These are phyloP conservation scores for Entoloma clypeatum DNA, from an alignment of 1,284 basidiomycete genomes.

Conservation along the genomic window DNA sequence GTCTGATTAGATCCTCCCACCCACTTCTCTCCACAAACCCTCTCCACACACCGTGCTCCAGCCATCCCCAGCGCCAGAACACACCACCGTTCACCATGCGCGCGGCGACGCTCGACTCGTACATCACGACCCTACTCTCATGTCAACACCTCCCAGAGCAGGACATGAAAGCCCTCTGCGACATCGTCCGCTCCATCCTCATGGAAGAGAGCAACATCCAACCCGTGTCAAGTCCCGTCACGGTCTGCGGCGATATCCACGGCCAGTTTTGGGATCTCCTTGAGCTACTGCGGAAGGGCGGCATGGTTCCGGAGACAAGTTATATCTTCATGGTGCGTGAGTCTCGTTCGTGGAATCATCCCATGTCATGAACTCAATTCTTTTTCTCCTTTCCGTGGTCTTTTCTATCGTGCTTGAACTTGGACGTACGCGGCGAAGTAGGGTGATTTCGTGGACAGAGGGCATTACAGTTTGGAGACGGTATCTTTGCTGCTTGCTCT, in stretches of 20 bases:
- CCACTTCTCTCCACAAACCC: too few relatives aligned
- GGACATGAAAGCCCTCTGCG: slow-evolving; percentile 90
- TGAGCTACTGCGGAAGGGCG: slow-evolving; percentile 88
- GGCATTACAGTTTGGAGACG: slow-evolving; percentile 96
- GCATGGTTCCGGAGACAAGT: slow-evolving; percentile 83
- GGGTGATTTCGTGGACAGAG: slow-evolving; percentile 98
- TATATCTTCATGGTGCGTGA: slow-evolving; percentile 97
- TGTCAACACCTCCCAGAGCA: slow-evolving; percentile 87
- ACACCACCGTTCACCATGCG: too few relatives aligned
- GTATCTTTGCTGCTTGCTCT: slow-evolving; percentile 86
- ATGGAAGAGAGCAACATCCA: slow-evolving; percentile 97
- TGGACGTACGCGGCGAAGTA: too few relatives aligned
- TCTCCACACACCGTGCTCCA: too few relatives aligned
- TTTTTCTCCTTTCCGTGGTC: too few relatives aligned
- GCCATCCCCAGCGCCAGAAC: too few relatives aligned
- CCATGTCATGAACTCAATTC: too few relatives aligned
- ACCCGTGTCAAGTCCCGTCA: slow-evolving; percentile 87
- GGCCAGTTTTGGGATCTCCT: slow-evolving; percentile 90
- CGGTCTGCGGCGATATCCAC: slow-evolving; percentile 91
- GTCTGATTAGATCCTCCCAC: too few relatives aligned
- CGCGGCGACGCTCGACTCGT: slow-evolving; percentile 49
- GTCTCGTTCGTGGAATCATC: too few relatives aligned
- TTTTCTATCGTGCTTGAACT: too few relatives aligned
- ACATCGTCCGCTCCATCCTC: slow-evolving; percentile 78
- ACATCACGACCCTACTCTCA: slow-evolving; percentile 76